Percentiles rank a stretch among this genome's conserved stretches.
Evolutionary conservation across 192 early-diverging fungal genomes (phyloP).

Genomic region (Umbelopsis sp.): DNA sequence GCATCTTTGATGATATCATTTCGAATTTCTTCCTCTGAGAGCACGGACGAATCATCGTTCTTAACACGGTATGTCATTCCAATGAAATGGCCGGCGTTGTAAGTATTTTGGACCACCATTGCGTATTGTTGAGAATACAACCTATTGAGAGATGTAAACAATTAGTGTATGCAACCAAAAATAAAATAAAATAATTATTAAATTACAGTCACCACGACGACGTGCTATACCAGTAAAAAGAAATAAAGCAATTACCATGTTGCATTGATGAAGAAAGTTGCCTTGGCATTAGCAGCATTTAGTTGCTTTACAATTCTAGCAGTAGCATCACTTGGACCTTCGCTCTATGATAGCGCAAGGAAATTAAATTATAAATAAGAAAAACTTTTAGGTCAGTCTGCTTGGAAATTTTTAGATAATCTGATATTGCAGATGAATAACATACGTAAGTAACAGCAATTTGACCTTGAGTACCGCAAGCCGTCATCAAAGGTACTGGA

Average conservation of each 20-base stretch:
- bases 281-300: constrained; percentile 48
- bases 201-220: too few species aligned
- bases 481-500: constrained; percentile 21
- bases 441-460: constrained; percentile 41
- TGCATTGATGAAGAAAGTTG: constrained; percentile 52
- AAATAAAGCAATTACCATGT: constrained; percentile 36
- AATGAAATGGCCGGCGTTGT: constrained; percentile 53
- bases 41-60: constrained; percentile 43
- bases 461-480: constrained; percentile 39
- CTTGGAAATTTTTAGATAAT: constrained; percentile 12
- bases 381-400: background rate
- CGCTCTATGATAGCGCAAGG: constrained; percentile 31
- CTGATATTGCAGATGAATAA: background rate
- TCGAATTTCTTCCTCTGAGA: constrained; percentile 41
- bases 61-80: constrained; percentile 56
- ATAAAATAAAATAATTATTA: background rate
- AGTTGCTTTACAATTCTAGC: constrained; percentile 48
- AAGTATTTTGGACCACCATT: constrained; percentile 47
- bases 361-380: background rate
- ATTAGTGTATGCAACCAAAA: background rate
- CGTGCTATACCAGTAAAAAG: background rate
- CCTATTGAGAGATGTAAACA: constrained; percentile 5
- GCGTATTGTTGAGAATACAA: constrained; percentile 58
- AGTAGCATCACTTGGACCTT: constrained; percentile 56
- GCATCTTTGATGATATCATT: constrained; percentile 49